Conservation (phyloP, 2,329 filamentous ascomycete genomes). For the Fusarium tricinctum region DNA sequence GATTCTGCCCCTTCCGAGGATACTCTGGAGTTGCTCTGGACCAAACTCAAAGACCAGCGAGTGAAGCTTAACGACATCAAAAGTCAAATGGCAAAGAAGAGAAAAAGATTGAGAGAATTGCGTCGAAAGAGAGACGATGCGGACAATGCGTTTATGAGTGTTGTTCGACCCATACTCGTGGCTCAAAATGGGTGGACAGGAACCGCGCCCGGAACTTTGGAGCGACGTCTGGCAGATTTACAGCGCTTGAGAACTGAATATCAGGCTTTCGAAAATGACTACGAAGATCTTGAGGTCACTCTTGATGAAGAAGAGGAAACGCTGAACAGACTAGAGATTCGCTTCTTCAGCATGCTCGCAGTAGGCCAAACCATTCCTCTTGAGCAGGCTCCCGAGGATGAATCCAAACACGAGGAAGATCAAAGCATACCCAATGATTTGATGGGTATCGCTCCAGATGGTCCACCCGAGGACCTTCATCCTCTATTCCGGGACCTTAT, state of each 20-base stretch:
- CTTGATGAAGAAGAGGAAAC: conserved; percentile 56
- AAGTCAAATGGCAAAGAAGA: conserved; percentile 52
- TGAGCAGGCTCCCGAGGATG: conserved; percentile 13
- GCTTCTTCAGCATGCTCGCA: conserved; percentile 57
- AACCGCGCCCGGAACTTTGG: conserved; percentile 46
- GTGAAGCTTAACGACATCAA: conserved; percentile 50
- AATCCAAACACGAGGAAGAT: conserved; percentile 20
- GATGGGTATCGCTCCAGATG: conserved; percentile 54
- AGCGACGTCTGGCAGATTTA: conserved; percentile 54
- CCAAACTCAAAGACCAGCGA: conserved; percentile 54
- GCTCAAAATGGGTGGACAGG: conserved; percentile 42
- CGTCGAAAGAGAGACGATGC: conserved; percentile 54
- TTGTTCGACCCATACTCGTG: conserved; percentile 56
- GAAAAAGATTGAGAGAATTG: conserved; percentile 52
- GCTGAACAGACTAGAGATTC: conserved; percentile 55
- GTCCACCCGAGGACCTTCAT: conserved; percentile 59
- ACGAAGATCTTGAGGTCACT: conserved; percentile 55
- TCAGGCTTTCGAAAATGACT: conserved; percentile 54
- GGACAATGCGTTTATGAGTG: conserved; percentile 59
- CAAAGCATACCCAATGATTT: conserved; percentile 53
- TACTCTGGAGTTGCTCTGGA: conserved; percentile 55
- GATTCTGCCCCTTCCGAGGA: conserved; percentile 48
- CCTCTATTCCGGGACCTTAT: conserved; percentile 63
- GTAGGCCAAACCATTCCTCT: conserved; percentile 45
- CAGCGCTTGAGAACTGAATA: conserved; percentile 57